Base-by-base conservation (phyloP, 495 filamentous ascomycete species). In the Aspergillus sclerotiicarbonarius region DNA sequence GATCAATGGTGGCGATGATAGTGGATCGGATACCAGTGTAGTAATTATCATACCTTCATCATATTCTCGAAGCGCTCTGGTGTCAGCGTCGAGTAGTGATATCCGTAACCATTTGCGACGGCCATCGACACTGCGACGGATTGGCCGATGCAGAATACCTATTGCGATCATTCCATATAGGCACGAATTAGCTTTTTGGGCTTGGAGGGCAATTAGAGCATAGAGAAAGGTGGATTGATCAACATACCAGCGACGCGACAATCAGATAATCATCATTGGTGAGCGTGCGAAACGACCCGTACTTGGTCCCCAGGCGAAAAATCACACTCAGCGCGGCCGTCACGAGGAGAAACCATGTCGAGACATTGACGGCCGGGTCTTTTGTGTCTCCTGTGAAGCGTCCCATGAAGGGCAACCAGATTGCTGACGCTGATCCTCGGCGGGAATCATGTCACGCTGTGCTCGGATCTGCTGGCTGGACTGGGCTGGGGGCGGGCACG, bases 1-100 rank as follows among this genome's bases (percentile, higher is more conserved):
- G 16, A 35, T 18, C 31, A 46, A 37, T 39, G 48, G n/a, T 57
- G 20, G 51, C 44, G 32, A 16, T 37, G n/a, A 4, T 51, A 13
- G 32, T 12, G 18, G 41, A 16, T 13, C 8, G 30, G 19, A 31
- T 44, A 41, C 18, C 20, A 51, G n/a, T n/a, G n/a, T n/a, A n/a
- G n/a, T n/a, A n/a, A n/a, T n/a, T n/a, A n/a, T 16, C 65, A 29
- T 33, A 68, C 69, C 52, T 72, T 70, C 69, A 70, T 70, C 13
- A 68, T 60, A 10, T 54, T 16, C 5, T 70, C 54, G 39, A 70
- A 59, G 35, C 60, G 29, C 8, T 32, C 4, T 3, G 13, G 30
- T 3, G 58, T 60, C 19, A 72, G 54, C 18, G 59, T 56, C 25
- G 50, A 48, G 8, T 47, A 60, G 52, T 65, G 67, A 12, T 64